Evolutionary conservation across 1,284 basidiomycete species (phyloP), one percentile per base, ranked within the genome.

Genomic region (Cutaneotrichosporon cutaneum): DNA sequence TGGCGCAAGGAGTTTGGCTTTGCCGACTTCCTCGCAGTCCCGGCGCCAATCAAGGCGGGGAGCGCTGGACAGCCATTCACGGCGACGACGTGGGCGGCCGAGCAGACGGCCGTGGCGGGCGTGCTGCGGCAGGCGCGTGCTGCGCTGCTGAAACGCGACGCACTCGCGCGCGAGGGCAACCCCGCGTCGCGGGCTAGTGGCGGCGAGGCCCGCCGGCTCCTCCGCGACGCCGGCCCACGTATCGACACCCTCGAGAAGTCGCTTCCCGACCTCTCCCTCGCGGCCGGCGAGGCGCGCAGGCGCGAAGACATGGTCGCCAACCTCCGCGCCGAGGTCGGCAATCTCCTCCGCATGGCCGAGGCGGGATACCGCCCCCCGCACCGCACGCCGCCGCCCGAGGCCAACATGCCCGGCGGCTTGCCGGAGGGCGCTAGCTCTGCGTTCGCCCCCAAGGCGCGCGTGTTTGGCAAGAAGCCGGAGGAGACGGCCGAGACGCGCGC

Each of bases 401-500:
- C 53, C 10, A 30, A 30, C 51, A 51, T 51, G 48, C 48, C 48
- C 10, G 48, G 48, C 13, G 48, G 27, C 13, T 32, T 51, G 48
- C 48, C 48, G 0, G 27, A 51, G 45, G 22, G 45, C 18, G 1
- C 26, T 0, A 27, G 18, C 16, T 51, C 48, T 10, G 56, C 33
- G 10, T 39, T 42, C 27, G 50, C 50, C 16, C 57, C 47, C 22
- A 35, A 52, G 47, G 50, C 55, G 11, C 83, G 91, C 58, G 88
- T 92, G n/a, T 94, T 94, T 76, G 92, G 92, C 11, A 58, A 65
- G 30, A 76, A 81, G 50, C 87, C 89, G 1, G 82, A 86, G 75
- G 95, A 98, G 75, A 95, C 94, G 14, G 85, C 88, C 54, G 81
- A 85, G 68, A 98, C 95, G 2, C 85, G 94, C 6, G 90, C 92